phyloP scores from a whole-genome alignment of 345 rosid genomes.

The Fremontodendron californicum region DNA sequence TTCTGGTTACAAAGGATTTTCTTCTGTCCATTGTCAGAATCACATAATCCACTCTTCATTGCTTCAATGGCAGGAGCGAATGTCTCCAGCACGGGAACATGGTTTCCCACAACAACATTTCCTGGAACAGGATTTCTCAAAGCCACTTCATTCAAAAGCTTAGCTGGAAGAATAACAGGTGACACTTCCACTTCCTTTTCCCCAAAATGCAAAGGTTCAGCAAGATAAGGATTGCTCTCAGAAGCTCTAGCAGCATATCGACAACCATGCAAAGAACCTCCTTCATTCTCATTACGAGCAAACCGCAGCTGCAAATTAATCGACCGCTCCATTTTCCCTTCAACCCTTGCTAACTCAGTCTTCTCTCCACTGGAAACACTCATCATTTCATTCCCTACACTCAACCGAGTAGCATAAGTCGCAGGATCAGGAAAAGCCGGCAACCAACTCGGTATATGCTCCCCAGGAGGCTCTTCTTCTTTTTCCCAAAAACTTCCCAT shows the following conservation, averaged over 20 bases:
- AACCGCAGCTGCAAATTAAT: slow-evolving; percentile 35
- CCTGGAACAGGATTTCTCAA: slow-evolving; percentile 27
- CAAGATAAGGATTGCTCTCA: slow-evolving; percentile 61
- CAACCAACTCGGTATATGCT: slow-evolving; percentile 81
- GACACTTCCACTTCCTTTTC: slow-evolving; percentile 56
- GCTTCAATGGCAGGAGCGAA: slow-evolving; percentile 52
- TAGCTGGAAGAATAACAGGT: slow-evolving; percentile 43
- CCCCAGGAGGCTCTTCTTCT: slow-evolving; percentile 61
- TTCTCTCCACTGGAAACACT: slow-evolving; percentile 25
- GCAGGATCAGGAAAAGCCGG: slow-evolving; percentile 62
- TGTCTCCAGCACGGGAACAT: slow-evolving; percentile 40
- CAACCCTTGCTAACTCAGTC: slow-evolving; percentile 29
- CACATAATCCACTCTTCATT: slow-evolving; percentile 35
- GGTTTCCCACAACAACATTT: slow-evolving; percentile 26
- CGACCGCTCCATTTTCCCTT: slow-evolving; percentile 31
- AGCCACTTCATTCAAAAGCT: slow-evolving; percentile 37
- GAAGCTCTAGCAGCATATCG: slow-evolving; percentile 27
- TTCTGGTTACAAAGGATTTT: slow-evolving; percentile 33
- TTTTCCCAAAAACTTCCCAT: slow-evolving; percentile 45
- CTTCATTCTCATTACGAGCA: slow-evolving; percentile 35
- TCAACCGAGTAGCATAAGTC: slow-evolving; percentile 25
- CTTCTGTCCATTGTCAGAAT: slow-evolving; percentile 37
- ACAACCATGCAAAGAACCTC: slow-evolving; percentile 29
- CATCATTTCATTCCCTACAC: slow-evolving; percentile 25
- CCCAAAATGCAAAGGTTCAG: slow-evolving; percentile 50